These are phyloP conservation scores for Xylaria hypoxylon DNA, from an alignment of 2,329 filamentous ascomycete species.

Conservation along the genomic window DNA sequence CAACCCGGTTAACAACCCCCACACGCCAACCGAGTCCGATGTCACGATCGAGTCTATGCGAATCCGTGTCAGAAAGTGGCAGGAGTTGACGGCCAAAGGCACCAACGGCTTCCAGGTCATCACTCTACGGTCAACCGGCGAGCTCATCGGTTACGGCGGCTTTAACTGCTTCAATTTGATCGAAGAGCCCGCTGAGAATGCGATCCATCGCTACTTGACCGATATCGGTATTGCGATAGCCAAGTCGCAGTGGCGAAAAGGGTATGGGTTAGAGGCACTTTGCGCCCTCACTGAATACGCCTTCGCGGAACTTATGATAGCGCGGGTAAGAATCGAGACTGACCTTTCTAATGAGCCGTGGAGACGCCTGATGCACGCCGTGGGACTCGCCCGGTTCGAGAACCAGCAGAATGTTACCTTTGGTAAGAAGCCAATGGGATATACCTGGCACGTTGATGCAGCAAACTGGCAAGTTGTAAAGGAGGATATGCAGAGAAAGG, in stretches of 20 bases:
- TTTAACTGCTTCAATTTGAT: constrained; percentile 5
- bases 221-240: constrained; percentile 11
- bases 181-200: background rate
- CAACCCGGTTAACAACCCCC: constrained; percentile 8
- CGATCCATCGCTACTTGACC: background rate
- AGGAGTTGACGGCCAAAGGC: background rate
- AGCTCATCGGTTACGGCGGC: constrained; percentile 4
- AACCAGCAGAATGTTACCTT: background rate
- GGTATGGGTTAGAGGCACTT: background rate
- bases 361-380: constrained; percentile 1
- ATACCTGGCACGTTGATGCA: background rate
- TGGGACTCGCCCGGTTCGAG: background rate
- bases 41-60: background rate
- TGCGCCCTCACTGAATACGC: background rate
- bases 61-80: background rate
- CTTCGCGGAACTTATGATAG: background rate
- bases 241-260: background rate
- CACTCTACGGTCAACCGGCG: background rate
- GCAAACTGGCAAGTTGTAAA: background rate
- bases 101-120: background rate
- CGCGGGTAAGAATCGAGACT: constrained; percentile 10
- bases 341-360: constrained; percentile 2
- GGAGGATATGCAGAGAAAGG: background rate
- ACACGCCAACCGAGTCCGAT: constrained; percentile 1
- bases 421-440: background rate